Evolutionary conservation across 2,329 filamentous ascomycete species (phyloP).

Genomic region (Calonectria leucothoes): DNA sequence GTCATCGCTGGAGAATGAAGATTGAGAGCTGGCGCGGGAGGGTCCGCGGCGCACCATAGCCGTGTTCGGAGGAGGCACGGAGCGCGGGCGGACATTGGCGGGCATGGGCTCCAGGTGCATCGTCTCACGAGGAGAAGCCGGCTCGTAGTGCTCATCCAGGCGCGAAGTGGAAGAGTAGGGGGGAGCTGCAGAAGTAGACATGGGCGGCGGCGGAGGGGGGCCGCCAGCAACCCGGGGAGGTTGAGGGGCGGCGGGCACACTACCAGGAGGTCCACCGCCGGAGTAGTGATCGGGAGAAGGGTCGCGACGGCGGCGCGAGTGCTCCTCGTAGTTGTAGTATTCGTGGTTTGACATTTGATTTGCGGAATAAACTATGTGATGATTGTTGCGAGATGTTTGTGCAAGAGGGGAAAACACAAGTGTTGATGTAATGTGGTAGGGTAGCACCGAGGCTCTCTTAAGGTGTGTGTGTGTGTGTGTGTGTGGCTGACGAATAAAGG

Average conservation of each 20-base stretch:
- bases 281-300: constrained; percentile 49
- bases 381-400: not conserved
- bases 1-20: constrained; percentile 35
- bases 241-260: constrained; percentile 24
- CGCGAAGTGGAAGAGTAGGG: constrained; percentile 38
- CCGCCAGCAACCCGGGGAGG: constrained; percentile 28
- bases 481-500: constrained; percentile 2
- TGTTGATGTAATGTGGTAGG: not conserved
- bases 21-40: constrained; percentile 32
- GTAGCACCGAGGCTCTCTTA: not conserved
- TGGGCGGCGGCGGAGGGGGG: constrained; percentile 25
- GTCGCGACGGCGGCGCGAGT: constrained; percentile 40
- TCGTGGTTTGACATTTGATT: constrained; percentile 36
- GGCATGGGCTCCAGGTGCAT: constrained; percentile 45
- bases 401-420: not conserved
- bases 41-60: constrained; percentile 39
- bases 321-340: constrained; percentile 46
- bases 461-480: not conserved
- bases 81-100: constrained; percentile 45
- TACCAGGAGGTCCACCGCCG: constrained; percentile 39
- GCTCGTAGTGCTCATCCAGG: constrained; percentile 39
- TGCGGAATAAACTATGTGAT: not conserved
- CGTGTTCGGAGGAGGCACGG: constrained; percentile 45
- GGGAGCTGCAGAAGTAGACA: constrained; percentile 20
- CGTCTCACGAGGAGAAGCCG: constrained; percentile 38